A percentile compares a stretch with the other conserved stretches of the same genome.
phyloP scores from a whole-genome alignment of 768 basidiomycete species.

The Suillus brevipes region DNA sequence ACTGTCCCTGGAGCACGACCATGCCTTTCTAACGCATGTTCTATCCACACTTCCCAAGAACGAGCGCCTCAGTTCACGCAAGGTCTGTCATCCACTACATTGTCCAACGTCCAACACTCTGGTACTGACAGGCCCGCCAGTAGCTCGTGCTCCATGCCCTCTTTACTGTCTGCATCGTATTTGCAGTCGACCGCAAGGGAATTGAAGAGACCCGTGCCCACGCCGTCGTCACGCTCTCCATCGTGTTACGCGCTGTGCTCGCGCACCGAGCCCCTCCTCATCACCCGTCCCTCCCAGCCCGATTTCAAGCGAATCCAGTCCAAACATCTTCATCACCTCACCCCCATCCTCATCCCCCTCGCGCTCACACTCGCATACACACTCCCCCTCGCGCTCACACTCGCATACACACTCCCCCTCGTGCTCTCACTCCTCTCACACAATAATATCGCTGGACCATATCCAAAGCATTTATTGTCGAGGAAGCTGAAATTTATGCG shows the following conservation, averaged over 20 bases:
- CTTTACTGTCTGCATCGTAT: slow-evolving; percentile 47
- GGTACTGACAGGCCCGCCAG: slow-evolving; percentile 24
- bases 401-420: too few relatives aligned
- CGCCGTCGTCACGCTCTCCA: slow-evolving; percentile 52
- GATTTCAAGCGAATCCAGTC: too few relatives aligned
- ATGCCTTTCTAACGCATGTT: slow-evolving; percentile 41
- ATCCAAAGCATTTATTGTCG: slow-evolving; percentile 33
- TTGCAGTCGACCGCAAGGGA: slow-evolving; percentile 35
- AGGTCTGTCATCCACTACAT: slow-evolving; percentile 40
- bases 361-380: too few relatives aligned
- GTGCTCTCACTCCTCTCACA: too few relatives aligned
- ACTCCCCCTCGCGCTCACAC: too few relatives aligned
- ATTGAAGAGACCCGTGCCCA: slow-evolving; percentile 27
- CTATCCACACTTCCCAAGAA: slow-evolving; percentile 47
- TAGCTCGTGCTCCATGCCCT: slow-evolving; percentile 52
- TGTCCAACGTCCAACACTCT: not conserved
- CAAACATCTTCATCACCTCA: too few relatives aligned
- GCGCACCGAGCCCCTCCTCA: too few relatives aligned
- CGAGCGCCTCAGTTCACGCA: slow-evolving; percentile 47
- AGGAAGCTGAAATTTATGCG: not conserved
- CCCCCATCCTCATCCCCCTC: too few relatives aligned
- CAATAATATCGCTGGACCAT: slow-evolving; percentile 33
- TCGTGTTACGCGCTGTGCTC: slow-evolving; percentile 49
- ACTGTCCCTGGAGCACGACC: slow-evolving; percentile 53
- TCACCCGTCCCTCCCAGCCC: too few relatives aligned